Conservation (phyloP, 2,329 filamentous ascomycete species). For the Fonsecaea multimorphosa region DNA sequence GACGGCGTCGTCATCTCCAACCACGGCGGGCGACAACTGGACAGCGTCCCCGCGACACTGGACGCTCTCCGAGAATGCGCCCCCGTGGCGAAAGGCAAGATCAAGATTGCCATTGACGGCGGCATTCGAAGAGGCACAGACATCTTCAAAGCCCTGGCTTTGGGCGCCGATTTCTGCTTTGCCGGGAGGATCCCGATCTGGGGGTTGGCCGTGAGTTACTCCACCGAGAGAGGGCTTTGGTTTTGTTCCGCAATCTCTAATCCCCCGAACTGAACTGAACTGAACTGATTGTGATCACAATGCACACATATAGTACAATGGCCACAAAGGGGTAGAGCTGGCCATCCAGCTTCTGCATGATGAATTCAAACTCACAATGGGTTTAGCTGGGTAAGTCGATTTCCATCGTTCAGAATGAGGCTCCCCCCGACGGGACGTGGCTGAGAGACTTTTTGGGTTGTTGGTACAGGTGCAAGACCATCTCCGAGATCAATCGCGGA, state of each 20-base stretch:
- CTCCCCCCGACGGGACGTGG: no score
- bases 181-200: constrained; percentile 45
- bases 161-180: constrained; percentile 46
- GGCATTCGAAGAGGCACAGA: constrained; percentile 47
- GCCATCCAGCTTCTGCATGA: constrained; percentile 25
- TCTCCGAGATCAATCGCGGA: constrained; percentile 42
- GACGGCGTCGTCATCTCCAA: constrained; percentile 38
- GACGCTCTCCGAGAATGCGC: constrained; percentile 36
- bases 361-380: constrained; percentile 28
- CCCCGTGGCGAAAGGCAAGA: constrained; percentile 40
- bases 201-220: constrained; percentile 42
- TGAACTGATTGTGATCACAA: no score
- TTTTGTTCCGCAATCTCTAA: neutral
- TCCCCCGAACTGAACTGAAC: no score
- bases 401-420: neutral
- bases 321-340: constrained; percentile 22
- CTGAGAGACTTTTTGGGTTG: neutral
- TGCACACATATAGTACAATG: constrained; percentile 23
- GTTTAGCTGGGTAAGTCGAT: constrained; percentile 39
- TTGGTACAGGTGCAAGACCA: constrained; percentile 35
- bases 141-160: constrained; percentile 47
- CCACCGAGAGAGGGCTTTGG: no score
- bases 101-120: constrained; percentile 43
- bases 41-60: constrained; percentile 36
- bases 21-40: constrained; percentile 37